phyloP scores from a whole-genome alignment of 192 early-diverging fungal species.

The Coemansia sp. region DNA sequence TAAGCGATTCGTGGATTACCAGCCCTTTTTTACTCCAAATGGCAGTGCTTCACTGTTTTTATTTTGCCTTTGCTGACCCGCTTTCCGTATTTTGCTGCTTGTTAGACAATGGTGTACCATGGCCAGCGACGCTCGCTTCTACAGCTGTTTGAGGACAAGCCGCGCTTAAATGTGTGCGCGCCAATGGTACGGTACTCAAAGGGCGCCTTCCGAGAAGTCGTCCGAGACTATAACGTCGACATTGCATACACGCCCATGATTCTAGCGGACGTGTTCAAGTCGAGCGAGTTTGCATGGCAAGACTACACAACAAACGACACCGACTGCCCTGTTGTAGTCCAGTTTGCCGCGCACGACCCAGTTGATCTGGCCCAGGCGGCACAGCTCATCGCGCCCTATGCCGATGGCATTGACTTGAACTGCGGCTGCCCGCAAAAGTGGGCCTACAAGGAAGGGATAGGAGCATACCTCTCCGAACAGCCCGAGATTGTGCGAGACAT shows the following conservation, averaged over 20 bases:
- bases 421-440: conserved; percentile 98
- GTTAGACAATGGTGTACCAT: conserved; percentile 22
- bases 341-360: conserved; percentile 86
- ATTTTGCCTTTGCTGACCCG: too few species aligned
- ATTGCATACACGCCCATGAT: conserved; percentile 97
- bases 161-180: conserved; percentile 78
- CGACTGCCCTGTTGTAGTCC: conserved; percentile 90
- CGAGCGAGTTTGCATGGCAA: conserved; percentile 75
- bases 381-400: conserved; percentile 74
- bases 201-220: conserved; percentile 83
- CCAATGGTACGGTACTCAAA: conserved; percentile 99
- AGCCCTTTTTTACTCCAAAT: too few species aligned
- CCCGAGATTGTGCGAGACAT: conserved; percentile 92
- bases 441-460: conserved; percentile 88
- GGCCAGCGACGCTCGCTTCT: conserved; percentile 43
- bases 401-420: conserved; percentile 74
- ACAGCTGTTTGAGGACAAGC: conserved; percentile 57
- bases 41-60: too few species aligned
- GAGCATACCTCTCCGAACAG: conserved; percentile 77
- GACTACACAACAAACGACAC: conserved; percentile 78
- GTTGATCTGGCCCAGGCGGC: conserved; percentile 82
- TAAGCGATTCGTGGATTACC: neutral
- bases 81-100: neutral
- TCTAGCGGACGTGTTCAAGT: conserved; percentile 85
- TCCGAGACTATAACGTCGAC: conserved; percentile 81